Conservation (phyloP, 805 yeast genomes). For the Saccharomyces mikatae region DNA sequence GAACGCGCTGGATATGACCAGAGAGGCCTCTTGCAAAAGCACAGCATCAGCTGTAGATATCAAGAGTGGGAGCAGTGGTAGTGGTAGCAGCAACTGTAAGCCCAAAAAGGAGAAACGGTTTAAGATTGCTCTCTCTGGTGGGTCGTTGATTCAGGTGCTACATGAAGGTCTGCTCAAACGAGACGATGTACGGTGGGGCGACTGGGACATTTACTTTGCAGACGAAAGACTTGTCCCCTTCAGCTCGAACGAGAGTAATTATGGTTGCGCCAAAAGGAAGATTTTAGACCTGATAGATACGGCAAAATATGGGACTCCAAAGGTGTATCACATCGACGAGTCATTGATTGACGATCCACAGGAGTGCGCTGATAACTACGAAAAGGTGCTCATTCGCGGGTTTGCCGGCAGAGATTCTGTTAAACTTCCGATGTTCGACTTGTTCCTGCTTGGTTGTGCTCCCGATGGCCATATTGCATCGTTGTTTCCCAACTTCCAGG, state of each 20-base stretch:
- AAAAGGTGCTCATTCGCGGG: conserved; percentile 68
- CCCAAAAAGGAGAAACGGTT: conserved; percentile 58
- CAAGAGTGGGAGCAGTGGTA: conserved; percentile 1
- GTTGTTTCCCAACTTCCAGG: conserved; percentile 75
- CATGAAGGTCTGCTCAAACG: conserved; percentile 70
- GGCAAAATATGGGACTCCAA: conserved; percentile 39
- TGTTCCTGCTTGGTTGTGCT: conserved; percentile 84
- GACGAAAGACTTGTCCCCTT: conserved; percentile 88
- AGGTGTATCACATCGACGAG: conserved; percentile 72
- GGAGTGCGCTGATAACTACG: conserved; percentile 86
- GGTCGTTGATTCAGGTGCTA: conserved; percentile 73
- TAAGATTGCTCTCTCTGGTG: conserved; percentile 86
- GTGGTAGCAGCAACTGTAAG: conserved; percentile 1
- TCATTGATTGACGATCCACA: conserved; percentile 64
- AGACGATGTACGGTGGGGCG: conserved; percentile 69
- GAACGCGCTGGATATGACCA: background rate
- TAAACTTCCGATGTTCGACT: conserved; percentile 82
- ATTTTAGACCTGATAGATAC: conserved; percentile 48
- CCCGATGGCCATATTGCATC: conserved; percentile 97
- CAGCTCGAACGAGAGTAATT: conserved; percentile 67
- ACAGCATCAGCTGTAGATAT: background rate
- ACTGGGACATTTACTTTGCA: conserved; percentile 89
- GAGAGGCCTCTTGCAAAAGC: background rate
- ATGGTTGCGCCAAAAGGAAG: conserved; percentile 70
- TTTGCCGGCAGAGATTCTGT: conserved; percentile 94